These are phyloP conservation scores for Moelleriella libera DNA, from an alignment of 2,329 filamentous ascomycete genomes.

Conservation along the genomic window DNA sequence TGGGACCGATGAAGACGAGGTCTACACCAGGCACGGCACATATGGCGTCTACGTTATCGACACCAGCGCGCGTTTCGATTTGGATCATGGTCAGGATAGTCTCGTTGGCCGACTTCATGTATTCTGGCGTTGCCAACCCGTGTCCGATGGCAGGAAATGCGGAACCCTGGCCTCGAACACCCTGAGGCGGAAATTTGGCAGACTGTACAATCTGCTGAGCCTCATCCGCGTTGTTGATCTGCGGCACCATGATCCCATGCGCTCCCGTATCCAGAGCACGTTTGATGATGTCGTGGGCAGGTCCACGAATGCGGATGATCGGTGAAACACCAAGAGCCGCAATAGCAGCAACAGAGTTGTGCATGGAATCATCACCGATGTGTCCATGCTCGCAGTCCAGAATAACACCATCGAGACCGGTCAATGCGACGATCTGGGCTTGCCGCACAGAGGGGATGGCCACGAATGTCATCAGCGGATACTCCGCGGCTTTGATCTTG, in stretches of 20 bases:
- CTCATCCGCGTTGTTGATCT: conserved; percentile 26
- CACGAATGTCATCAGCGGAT: conserved; percentile 33
- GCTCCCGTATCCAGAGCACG: conserved; percentile 28
- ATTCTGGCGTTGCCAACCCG: conserved; percentile 22
- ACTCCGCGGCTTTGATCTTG: conserved; percentile 21
- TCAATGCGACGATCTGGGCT: conserved; percentile 33
- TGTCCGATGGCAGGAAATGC: conserved; percentile 25
- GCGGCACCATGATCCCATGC: conserved; percentile 28
- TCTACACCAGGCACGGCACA: conserved; percentile 26
- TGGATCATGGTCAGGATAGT: conserved; percentile 28
- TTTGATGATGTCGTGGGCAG: conserved; percentile 21
- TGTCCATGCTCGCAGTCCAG: conserved; percentile 31
- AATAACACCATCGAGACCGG: conserved; percentile 31
- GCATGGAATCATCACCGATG: conserved; percentile 26
- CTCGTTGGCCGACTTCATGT: conserved; percentile 27
- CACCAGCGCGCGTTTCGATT: conserved; percentile 27
- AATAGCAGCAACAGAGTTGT: conserved; percentile 30
- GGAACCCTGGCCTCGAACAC: conserved; percentile 27
- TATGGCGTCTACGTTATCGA: conserved; percentile 26
- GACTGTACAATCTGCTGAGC: conserved; percentile 22
- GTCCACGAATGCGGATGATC: conserved; percentile 21
- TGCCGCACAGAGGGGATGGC: conserved; percentile 29
- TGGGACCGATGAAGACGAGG: conserved; percentile 29
- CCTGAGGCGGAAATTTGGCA: conserved; percentile 29
- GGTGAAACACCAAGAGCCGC: conserved; percentile 24